Evolutionary conservation across 208 protist genomes (phyloP).

Genomic region (Trypanosoma lewisi): DNA sequence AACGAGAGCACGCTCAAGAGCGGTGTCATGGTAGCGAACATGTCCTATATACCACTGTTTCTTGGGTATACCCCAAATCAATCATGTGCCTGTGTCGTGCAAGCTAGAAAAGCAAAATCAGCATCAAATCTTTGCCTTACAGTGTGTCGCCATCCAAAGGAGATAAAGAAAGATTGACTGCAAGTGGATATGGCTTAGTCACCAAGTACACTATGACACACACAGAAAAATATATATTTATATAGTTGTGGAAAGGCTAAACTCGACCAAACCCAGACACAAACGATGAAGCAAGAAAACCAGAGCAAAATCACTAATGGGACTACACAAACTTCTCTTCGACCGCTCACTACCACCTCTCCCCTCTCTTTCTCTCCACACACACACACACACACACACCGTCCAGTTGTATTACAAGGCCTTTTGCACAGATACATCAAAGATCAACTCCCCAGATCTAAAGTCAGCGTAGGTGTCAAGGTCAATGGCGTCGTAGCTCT

Average conservation of each 20-base stretch:
- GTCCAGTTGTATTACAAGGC: not conserved
- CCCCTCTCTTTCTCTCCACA: not conserved
- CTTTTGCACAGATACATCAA: slow-evolving; percentile 57
- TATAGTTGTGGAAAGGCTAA: not conserved
- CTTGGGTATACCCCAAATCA: not conserved
- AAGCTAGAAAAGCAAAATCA: not conserved
- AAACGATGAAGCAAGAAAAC: not conserved
- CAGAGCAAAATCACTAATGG: not conserved
- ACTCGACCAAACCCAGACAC: not conserved
- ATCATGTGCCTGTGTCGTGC: not conserved
- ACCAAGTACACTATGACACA: not conserved
- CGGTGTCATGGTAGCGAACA: not conserved
- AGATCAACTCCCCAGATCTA: slow-evolving; percentile 58
- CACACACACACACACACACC: not conserved
- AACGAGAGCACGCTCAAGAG: slow-evolving; percentile 1
- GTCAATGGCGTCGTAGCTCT: slow-evolving; percentile 59
- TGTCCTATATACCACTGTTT: not conserved
- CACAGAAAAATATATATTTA: not conserved
- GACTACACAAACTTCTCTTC: too few relatives aligned
- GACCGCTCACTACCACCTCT: too few relatives aligned
- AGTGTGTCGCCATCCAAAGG: not conserved
- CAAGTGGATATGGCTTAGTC: too few relatives aligned
- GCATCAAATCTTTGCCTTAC: not conserved
- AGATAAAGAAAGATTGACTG: not conserved
- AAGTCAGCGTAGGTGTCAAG: slow-evolving; percentile 67